Conservation (phyloP, 2,329 filamentous ascomycete species). For the Talaromyces atroroseus region DNA sequence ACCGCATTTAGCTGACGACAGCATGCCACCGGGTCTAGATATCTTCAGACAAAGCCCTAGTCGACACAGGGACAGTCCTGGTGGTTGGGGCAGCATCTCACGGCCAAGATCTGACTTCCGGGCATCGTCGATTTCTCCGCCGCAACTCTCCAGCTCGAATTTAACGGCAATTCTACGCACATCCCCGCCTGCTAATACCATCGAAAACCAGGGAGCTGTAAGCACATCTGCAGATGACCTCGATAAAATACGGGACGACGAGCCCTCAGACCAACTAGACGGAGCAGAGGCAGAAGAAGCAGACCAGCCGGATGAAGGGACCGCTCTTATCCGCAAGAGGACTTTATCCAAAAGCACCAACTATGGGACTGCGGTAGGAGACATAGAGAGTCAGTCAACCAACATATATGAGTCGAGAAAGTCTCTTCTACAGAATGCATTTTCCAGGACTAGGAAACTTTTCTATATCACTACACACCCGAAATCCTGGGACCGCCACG, state of each 20-base stretch:
- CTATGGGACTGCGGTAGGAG: constrained; percentile 27
- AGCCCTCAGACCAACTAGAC: constrained; percentile 13
- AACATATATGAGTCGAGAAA: constrained; percentile 5
- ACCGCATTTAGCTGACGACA: constrained; percentile 20
- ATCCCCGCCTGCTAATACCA: constrained; percentile 24
- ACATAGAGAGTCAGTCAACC: constrained; percentile 27
- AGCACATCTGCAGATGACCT: constrained; percentile 17
- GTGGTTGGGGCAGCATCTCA: constrained; percentile 14
- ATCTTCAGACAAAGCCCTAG: constrained; percentile 20
- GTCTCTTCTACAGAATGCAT: constrained; percentile 11
- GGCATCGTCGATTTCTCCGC: constrained; percentile 1
- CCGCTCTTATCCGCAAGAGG: constrained; percentile 29
- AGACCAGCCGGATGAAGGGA: constrained; percentile 30
- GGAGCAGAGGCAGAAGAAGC: constrained; percentile 20
- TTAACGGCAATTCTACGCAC: constrained; percentile 48
- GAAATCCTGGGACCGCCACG: constrained; percentile 64
- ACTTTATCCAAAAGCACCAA: constrained; percentile 23
- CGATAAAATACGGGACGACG: not conserved
- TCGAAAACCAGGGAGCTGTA: constrained; percentile 17
- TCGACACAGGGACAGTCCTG: constrained; percentile 1
- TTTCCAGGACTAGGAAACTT: constrained; percentile 19
- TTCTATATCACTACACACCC: constrained; percentile 48
- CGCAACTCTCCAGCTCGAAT: constrained; percentile 33
- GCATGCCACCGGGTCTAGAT: constrained; percentile 26
- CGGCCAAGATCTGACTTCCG: not conserved